Evolutionary conservation across 768 basidiomycete genomes (phyloP), one percentile per base, ranked within the genome.

Genomic region (Boletus reticulatus): DNA sequence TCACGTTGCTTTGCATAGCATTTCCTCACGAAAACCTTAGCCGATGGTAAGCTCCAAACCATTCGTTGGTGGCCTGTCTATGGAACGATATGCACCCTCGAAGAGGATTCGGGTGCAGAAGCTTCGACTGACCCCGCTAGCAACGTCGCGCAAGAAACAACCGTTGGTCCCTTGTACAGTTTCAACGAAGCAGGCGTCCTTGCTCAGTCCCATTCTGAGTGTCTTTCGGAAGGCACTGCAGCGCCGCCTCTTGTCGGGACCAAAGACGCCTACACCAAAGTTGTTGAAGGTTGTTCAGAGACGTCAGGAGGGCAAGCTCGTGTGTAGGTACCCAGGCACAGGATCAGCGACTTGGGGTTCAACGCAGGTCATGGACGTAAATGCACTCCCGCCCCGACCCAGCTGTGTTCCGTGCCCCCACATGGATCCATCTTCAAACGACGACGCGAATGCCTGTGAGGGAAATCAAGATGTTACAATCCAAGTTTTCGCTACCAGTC

Each of bases 11-110:
- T 13, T 34, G 34, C n/a, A n/a, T n/a, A n/a, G n/a, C n/a, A n/a
- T n/a, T n/a, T n/a, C n/a, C n/a, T n/a, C n/a, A n/a, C n/a, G 34
- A 12, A 8, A 14, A 34, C 13, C 34, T 1, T 31, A 56, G 52
- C n/a, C 14, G 34, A 38, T 22, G 54, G n/a, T 22, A 8, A 37
- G 10, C 12, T 27, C 32, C 14, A 50, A 8, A 20, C 43, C 48
- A 7, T 61, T 62, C n/a, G 55, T 57, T 16, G 61, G 2, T 4
- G 42, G 43, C 20, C 1, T 56, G 1, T n/a, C 27, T 20, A 42
- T 47, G n/a, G 49, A 56, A 17, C 38, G 53, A 7, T 43, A 50
- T 6, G 42, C 41, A 8, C 37, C 39, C 16, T 17, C 44, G 2
- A 51, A 11, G 19, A 53, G 32, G 13, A 4, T 43, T 0, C 27